Conservation (phyloP, 2,329 filamentous ascomycete species). For the Beauveria medogensis region DNA sequence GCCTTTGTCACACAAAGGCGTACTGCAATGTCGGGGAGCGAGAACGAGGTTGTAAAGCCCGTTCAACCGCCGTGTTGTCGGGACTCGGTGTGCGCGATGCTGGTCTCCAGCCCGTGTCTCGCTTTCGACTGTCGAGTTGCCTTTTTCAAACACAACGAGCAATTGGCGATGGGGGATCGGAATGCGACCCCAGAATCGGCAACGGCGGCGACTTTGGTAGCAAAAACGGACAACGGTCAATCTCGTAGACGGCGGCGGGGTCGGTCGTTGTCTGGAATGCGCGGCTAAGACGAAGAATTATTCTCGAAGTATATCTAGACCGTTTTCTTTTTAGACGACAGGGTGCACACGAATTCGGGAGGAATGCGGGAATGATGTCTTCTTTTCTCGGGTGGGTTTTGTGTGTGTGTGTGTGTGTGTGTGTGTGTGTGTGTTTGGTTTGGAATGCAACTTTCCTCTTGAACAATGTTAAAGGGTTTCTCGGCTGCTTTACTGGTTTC, state of each 20-base stretch:
- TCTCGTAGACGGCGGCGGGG: neutral
- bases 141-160: neutral
- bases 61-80: neutral
- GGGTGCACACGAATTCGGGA: neutral
- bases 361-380: neutral
- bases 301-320: neutral
- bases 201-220: neutral
- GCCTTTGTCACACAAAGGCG: neutral
- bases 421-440: neutral
- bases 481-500: too few species aligned
- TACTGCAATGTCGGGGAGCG: neutral
- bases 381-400: neutral
- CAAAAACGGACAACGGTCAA: neutral
- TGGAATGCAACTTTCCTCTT: slow-evolving; percentile 12
- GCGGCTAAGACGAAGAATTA: neutral
- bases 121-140: neutral
- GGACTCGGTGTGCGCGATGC: neutral
- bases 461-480: neutral
- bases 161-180: neutral
- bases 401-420: slow-evolving; percentile 4
- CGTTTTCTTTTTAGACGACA: slow-evolving; percentile 4
- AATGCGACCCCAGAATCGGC: slow-evolving; percentile 3
- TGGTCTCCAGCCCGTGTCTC: neutral
- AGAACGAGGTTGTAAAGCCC: neutral
- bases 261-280: neutral